Base-by-base conservation (phyloP, 192 early-diverging fungal genomes). In the Mortierella antarctica region DNA sequence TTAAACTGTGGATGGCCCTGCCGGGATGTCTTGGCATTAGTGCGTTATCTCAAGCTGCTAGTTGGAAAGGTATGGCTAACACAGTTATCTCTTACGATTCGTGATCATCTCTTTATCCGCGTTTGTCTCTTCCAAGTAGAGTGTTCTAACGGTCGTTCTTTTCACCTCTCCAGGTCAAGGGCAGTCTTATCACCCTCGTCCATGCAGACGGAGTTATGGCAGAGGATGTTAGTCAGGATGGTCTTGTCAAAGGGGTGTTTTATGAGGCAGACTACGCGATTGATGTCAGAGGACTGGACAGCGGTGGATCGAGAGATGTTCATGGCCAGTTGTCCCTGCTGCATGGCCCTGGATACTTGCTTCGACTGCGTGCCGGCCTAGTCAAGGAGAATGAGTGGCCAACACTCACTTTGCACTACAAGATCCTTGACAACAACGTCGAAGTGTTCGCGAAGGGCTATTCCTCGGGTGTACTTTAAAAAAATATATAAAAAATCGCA, bases 361-460 rank as follows among this genome's bases (percentile, higher is more conserved):
- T 61, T 50, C 13, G 23, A 11, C 40, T 10, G 13, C 54, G 17
- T 55, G n/a, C 23, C 5, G 49, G 5, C 5, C 6, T 13, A 18
- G 82, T 70, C 61, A 62, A 67, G 40, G 83, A 84, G 48, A 82
- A 71, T 42, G 72, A 69, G 46, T 83, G 72, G 70, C 81, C 73
- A 18, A 62, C 87, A 53, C 74, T 85, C 49, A 82, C 86, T 15
- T 53, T 88, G 49, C 89, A 90, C 62, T 90, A 88, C 60, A 87
- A 87, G 68, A 85, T 87, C 23, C 48, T 90, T 2, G 89, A 90
- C 67, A 90, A 90, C 67, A 88, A 86, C 58, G 87, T 85, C 21
- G 82, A 86, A 39, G 87, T 90, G 63, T 90, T 90, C 81, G 82
- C 87, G 39, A 88, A 86, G 63, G 89, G 89, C 14, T 83, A 86